Conservation (phyloP, 2,329 filamentous ascomycete genomes). For the Alternaria solani region DNA sequence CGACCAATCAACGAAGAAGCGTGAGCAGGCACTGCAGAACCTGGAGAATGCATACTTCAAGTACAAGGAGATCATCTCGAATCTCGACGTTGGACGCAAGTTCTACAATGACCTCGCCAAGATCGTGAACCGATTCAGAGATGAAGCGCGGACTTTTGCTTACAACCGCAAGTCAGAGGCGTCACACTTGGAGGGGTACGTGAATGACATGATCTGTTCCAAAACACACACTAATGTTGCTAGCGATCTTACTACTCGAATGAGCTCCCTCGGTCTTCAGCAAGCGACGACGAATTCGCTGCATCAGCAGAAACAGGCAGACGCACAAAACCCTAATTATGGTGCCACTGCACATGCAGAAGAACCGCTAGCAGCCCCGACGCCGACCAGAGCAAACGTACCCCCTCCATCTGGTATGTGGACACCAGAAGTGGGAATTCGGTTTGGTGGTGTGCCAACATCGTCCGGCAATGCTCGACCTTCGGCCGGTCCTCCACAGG, state of each 20-base stretch:
- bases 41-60: conserved; percentile 92
- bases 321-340: conserved; percentile 68
- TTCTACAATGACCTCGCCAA: conserved; percentile 97
- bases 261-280: conserved; percentile 65
- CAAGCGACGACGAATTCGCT: conserved; percentile 52
- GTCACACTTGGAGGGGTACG: conserved; percentile 76
- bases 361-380: conserved; percentile 63
- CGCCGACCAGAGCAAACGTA: conserved; percentile 51
- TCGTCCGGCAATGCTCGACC: conserved; percentile 42
- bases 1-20: conserved; percentile 73
- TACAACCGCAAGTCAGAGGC: conserved; percentile 84
- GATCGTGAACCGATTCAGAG: conserved; percentile 84
- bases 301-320: conserved; percentile 56
- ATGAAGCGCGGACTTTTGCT: conserved; percentile 80
- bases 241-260: conserved; percentile 67
- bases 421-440: conserved; percentile 82
- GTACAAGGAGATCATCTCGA: conserved; percentile 94
- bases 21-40: conserved; percentile 85
- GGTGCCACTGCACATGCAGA: conserved; percentile 56
- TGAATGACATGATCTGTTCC: conserved; percentile 8
- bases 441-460: conserved; percentile 66
- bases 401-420: conserved; percentile 67
- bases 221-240: conserved; percentile 15
- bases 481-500: conserved; percentile 45
- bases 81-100: conserved; percentile 88